Percentiles rank a stretch among this genome's conserved stretches.
phyloP scores from a whole-genome alignment of 306 rosid species.

The Nissolia schottii region DNA sequence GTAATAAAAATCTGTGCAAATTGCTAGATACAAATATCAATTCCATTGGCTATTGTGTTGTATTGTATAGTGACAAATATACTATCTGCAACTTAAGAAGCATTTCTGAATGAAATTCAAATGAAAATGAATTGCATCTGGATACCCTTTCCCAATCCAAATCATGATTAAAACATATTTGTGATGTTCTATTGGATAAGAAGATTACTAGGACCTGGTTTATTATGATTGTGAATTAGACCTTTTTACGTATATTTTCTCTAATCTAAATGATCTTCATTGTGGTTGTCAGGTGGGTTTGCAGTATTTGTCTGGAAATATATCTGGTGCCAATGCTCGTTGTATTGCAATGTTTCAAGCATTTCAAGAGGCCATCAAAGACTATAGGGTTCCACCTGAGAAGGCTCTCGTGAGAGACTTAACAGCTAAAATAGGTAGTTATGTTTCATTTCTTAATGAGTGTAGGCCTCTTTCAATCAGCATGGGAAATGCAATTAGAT shows the following conservation, averaged over 20 bases:
- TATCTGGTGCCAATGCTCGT: conserved; percentile 58
- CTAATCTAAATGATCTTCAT: conserved; percentile 14
- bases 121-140: conserved; percentile 6
- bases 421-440: conserved; percentile 50
- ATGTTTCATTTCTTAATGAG: conserved; percentile 52
- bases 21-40: not conserved
- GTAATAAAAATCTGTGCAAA: not conserved
- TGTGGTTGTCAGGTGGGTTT: conserved; percentile 44
- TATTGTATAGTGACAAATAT: not conserved
- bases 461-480: conserved; percentile 65
- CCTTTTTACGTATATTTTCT: conserved; percentile 4
- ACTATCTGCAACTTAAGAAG: not conserved
- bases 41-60: not conserved
- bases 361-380: conserved; percentile 58
- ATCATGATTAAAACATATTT: not conserved
- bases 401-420: conserved; percentile 48
- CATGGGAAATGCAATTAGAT: conserved; percentile 66
- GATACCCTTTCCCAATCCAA: not conserved
- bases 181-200: not conserved
- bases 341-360: conserved; percentile 61
- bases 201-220: not conserved
- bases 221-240: not conserved
- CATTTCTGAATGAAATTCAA: not conserved
- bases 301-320: conserved; percentile 44
- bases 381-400: conserved; percentile 46